phyloP scores from a whole-genome alignment of 2,329 filamentous ascomycete species.

The Aspergillus vadensis region DNA sequence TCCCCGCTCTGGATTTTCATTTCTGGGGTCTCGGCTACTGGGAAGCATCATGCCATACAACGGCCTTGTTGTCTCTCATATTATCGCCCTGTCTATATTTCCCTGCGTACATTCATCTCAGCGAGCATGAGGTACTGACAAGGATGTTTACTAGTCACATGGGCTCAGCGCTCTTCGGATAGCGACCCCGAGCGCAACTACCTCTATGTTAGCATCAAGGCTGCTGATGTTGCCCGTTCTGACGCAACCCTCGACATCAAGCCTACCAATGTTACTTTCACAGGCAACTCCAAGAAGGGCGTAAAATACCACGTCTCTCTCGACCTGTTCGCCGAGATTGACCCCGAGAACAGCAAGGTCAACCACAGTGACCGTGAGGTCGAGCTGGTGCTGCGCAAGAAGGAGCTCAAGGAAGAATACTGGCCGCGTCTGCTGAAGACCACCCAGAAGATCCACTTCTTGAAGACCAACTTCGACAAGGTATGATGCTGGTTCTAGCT shows the following conservation, averaged over 20 bases:
- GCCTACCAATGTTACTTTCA: constrained; percentile 75
- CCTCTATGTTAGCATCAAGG: constrained; percentile 88
- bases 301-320: constrained; percentile 82
- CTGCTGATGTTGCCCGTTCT: constrained; percentile 76
- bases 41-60: constrained; percentile 9
- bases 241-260: constrained; percentile 83
- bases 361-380: constrained; percentile 87
- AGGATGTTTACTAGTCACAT: constrained; percentile 69
- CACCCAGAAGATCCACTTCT: constrained; percentile 83
- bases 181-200: constrained; percentile 85
- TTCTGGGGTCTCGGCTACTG: constrained; percentile 9
- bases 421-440: constrained; percentile 96
- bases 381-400: constrained; percentile 92
- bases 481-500: constrained; percentile 44
- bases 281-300: constrained; percentile 83
- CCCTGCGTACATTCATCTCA: constrained; percentile 8
- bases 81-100: background rate
- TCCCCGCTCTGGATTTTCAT: constrained; percentile 31
- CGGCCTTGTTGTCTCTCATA: background rate
- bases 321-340: constrained; percentile 88
- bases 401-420: constrained; percentile 90
- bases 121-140: constrained; percentile 7
- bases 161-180: constrained; percentile 91
- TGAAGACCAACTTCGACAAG: constrained; percentile 99
- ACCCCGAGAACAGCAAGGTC: constrained; percentile 78